A percentile compares a stretch with the other conserved stretches of the same genome.
These are phyloP conservation scores for Bathelium albidoporum DNA, from an alignment of 495 filamentous ascomycete genomes.

Conservation along the genomic window DNA sequence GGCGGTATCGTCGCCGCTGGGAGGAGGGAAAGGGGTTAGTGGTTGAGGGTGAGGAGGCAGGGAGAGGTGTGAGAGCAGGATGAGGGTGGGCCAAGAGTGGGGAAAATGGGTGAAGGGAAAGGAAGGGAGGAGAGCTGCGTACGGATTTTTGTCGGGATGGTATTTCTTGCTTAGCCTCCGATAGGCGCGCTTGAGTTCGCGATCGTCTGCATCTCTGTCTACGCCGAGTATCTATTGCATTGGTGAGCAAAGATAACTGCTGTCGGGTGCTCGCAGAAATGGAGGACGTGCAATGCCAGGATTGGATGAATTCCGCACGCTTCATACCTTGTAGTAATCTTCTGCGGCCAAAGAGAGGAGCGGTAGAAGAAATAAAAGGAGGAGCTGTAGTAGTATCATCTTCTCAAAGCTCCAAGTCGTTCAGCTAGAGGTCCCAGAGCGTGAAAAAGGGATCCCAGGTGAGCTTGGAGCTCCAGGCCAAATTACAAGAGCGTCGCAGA, in stretches of 20 bases:
- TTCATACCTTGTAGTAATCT: constrained; percentile 78
- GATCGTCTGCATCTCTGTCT: constrained; percentile 69
- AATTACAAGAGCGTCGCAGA: neutral
- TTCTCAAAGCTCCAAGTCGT: constrained; percentile 5
- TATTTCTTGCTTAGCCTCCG: constrained; percentile 86
- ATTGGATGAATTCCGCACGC: neutral
- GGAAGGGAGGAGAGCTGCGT: constrained; percentile 29
- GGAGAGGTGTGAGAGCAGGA: constrained; percentile 7
- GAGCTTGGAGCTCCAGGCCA: neutral
- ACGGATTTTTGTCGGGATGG: constrained; percentile 99
- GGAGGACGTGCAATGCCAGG: neutral
- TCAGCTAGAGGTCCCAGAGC: neutral
- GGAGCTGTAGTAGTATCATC: constrained; percentile 27
- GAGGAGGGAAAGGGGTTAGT: neutral
- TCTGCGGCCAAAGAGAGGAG: constrained; percentile 49
- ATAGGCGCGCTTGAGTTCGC: constrained; percentile 95
- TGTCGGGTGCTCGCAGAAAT: neutral
- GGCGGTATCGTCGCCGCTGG: constrained; percentile 63
- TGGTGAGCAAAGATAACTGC: neutral
- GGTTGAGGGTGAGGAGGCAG: no score
- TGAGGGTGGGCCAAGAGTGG: constrained; percentile 3
- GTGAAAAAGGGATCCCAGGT: neutral
- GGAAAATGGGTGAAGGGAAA: neutral
- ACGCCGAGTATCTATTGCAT: constrained; percentile 58
- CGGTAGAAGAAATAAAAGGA: constrained; percentile 37